Evolutionary conservation across 306 rosid genomes (phyloP).

Genomic region (Acmispon strigosus): DNA sequence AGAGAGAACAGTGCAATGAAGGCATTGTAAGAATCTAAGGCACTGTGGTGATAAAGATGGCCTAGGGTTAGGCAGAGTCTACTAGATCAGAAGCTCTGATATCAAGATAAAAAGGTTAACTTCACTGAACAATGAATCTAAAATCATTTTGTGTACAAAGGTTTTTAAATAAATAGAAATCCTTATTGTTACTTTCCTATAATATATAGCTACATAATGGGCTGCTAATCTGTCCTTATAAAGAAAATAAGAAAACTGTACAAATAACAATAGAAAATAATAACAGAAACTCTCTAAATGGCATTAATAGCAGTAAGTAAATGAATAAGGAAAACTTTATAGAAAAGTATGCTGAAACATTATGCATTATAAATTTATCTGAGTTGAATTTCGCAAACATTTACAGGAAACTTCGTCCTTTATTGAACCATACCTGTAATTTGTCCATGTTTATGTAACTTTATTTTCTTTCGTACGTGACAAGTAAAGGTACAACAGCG

Average conservation of each 20-base stretch:
- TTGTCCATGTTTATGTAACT: conserved; percentile 5
- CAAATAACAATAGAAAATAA: neutral
- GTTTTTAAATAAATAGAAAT: neutral
- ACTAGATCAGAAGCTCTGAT: too few relatives aligned
- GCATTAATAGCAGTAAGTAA: neutral
- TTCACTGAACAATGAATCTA: neutral
- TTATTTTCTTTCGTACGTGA: conserved; percentile 9
- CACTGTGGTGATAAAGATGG: too few relatives aligned
- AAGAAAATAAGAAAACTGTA: neutral
- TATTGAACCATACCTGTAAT: neutral
- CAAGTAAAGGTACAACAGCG: conserved; percentile 73
- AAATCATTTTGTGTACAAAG: neutral
- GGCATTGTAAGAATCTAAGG: too few relatives aligned
- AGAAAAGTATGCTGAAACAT: neutral
- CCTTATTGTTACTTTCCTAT: neutral
- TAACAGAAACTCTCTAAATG: neutral
- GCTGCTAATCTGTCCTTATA: neutral
- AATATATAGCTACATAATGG: neutral
- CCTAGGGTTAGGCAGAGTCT: too few relatives aligned
- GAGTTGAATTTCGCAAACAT: neutral
- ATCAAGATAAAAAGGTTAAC: neutral
- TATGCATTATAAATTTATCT: neutral
- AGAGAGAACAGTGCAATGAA: too few relatives aligned
- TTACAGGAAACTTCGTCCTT: neutral
- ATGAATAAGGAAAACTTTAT: neutral